These are phyloP conservation scores for Globisporangium rhizosaccharum DNA, from an alignment of 352 stramenopile genomes.

Conservation along the genomic window DNA sequence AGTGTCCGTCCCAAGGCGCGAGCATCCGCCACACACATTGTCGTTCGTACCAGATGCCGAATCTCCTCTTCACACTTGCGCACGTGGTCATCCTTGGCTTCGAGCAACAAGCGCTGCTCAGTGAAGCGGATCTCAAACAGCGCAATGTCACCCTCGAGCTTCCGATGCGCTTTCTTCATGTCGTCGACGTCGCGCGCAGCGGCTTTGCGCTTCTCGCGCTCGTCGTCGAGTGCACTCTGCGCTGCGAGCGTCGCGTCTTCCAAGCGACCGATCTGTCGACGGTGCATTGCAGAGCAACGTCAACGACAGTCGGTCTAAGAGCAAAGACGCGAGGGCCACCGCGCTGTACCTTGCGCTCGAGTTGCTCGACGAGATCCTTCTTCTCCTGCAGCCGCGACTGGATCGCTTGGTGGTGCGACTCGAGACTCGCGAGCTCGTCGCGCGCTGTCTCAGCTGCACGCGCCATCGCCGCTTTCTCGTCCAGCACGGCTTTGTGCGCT, in stretches of 20 bases:
- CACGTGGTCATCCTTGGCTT: constrained; percentile 61
- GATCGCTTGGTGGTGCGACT: constrained; percentile 54
- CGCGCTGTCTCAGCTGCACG: constrained; percentile 40
- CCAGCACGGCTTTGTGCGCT: constrained; percentile 58
- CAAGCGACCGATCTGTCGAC: constrained; percentile 37
- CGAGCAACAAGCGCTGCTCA: constrained; percentile 47
- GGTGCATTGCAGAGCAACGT: background rate
- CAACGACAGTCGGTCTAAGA: background rate
- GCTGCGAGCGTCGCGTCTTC: constrained; percentile 38
- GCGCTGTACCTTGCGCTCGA: constrained; percentile 54
- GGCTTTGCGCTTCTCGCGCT: constrained; percentile 45
- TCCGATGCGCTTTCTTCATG: constrained; percentile 54
- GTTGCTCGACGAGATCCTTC: constrained; percentile 49
- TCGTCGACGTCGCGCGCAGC: constrained; percentile 54
- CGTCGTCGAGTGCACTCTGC: constrained; percentile 53
- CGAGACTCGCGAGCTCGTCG: constrained; percentile 43
- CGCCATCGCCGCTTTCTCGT: constrained; percentile 52
- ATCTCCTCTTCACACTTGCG: constrained; percentile 69
- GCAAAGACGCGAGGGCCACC: background rate
- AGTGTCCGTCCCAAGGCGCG: background rate
- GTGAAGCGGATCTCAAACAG: constrained; percentile 56
- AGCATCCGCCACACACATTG: background rate
- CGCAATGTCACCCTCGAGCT: constrained; percentile 59
- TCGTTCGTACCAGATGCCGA: constrained; percentile 41
- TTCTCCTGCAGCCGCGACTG: constrained; percentile 58